Conservation (phyloP, 495 filamentous ascomycete genomes). For the Penicillium ochrochloron region DNA sequence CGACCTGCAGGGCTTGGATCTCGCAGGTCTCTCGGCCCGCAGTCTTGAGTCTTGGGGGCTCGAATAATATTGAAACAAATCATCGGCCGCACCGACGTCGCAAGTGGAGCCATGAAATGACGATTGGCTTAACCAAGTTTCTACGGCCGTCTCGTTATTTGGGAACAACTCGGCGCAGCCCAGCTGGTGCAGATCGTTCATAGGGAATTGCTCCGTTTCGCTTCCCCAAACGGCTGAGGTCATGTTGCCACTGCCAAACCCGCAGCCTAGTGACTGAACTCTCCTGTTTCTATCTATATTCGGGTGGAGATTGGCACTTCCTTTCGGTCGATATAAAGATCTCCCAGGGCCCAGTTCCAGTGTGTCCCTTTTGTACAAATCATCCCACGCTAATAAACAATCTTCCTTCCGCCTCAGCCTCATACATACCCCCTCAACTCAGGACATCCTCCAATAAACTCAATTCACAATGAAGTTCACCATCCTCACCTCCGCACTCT, state of each 20-base stretch:
- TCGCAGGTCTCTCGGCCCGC: conserved; percentile 11
- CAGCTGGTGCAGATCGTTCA: conserved; percentile 13
- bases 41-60: not conserved
- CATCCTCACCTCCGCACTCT: conserved; percentile 31
- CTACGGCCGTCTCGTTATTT: not conserved
- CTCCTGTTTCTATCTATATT: conserved; percentile 25
- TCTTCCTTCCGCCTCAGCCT: not conserved
- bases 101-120: conserved; percentile 23
- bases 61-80: conserved; percentile 12
- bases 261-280: conserved; percentile 7
- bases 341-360: not conserved
- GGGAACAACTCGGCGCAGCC: conserved; percentile 2
- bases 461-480: conserved; percentile 35
- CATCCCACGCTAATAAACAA: not conserved
- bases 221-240: conserved; percentile 20
- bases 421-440: not conserved
- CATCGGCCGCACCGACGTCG: not conserved
- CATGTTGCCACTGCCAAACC: conserved; percentile 21
- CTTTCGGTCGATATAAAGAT: conserved; percentile 5
- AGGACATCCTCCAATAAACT: not conserved
- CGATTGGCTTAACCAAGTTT: conserved; percentile 14
- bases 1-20: conserved; percentile 11
- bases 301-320: not conserved
- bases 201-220: conserved; percentile 9
- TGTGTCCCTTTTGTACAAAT: not conserved